Conservation (phyloP, 257 asterid species). For the Fraxinus excelsior region DNA sequence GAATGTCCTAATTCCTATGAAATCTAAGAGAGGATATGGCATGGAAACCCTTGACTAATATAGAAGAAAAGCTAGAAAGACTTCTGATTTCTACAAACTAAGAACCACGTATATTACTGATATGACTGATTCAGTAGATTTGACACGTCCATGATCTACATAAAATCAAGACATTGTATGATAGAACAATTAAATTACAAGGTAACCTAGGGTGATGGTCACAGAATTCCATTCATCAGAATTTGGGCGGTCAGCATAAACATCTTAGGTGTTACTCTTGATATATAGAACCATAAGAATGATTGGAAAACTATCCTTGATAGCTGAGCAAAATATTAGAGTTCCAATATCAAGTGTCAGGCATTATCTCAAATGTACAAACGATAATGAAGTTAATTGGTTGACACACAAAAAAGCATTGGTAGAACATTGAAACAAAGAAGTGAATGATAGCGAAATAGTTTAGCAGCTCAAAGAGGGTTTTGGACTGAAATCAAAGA, state of each 20-base stretch:
- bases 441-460: not conserved
- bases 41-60: not conserved
- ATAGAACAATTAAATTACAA: no score
- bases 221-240: not conserved
- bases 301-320: not conserved
- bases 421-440: not conserved
- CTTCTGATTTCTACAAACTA: not conserved
- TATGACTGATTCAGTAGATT: not conserved
- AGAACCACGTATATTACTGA: not conserved
- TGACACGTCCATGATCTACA: not conserved
- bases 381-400: no score
- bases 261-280: not conserved
- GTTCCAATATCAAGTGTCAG: not conserved
- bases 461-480: not conserved
- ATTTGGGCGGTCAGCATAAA: not conserved
- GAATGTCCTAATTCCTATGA: not conserved
- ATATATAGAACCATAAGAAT: not conserved
- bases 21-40: not conserved
- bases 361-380: not conserved
- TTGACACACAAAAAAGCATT: no score
- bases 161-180: no score
- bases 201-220: not conserved
- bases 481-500: not conserved
- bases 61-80: not conserved
- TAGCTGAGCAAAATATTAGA: no score